phyloP scores from a whole-genome alignment of 306 rosid species.

The Datisca glomerata region DNA sequence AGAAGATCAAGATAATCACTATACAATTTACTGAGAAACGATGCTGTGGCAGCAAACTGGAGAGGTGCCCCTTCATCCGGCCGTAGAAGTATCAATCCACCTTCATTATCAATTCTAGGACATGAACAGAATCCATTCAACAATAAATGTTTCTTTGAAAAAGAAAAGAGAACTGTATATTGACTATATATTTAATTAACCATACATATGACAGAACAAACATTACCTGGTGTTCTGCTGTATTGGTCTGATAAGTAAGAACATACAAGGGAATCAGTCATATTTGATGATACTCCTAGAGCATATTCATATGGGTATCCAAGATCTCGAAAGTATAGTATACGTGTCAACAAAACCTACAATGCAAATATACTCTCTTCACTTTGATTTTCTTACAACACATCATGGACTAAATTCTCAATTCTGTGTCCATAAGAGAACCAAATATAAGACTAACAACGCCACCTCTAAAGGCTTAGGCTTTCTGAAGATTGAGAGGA shows the following conservation, averaged over 20 bases:
- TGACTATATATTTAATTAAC: neutral
- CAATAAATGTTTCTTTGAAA: too few relatives aligned
- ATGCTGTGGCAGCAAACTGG: slow-evolving; percentile 67
- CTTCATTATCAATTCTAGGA: too few relatives aligned
- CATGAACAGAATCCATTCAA: too few relatives aligned
- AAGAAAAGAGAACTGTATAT: too few relatives aligned
- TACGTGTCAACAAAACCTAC: slow-evolving; percentile 56
- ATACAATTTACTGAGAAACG: slow-evolving; percentile 64
- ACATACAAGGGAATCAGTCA: slow-evolving; percentile 45
- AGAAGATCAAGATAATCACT: slow-evolving; percentile 62
- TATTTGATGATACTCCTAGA: slow-evolving; percentile 31
- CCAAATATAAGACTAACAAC: too few relatives aligned
- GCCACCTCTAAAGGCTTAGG: too few relatives aligned
- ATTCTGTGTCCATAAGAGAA: too few relatives aligned
- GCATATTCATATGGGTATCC: slow-evolving; percentile 46
- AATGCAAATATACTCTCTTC: slow-evolving; percentile 10
- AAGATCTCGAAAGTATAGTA: slow-evolving; percentile 49
- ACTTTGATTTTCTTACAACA: too few relatives aligned
- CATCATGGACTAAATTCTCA: too few relatives aligned
- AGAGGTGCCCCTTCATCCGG: slow-evolving; percentile 33
- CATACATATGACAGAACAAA: neutral
- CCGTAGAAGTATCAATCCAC: slow-evolving; percentile 53
- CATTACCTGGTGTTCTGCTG: slow-evolving; percentile 44
- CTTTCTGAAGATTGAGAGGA: too few relatives aligned
- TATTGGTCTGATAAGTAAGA: slow-evolving; percentile 33